phyloP scores from a whole-genome alignment of 2,329 filamentous ascomycete species.

The Trichophyton verrucosum region DNA sequence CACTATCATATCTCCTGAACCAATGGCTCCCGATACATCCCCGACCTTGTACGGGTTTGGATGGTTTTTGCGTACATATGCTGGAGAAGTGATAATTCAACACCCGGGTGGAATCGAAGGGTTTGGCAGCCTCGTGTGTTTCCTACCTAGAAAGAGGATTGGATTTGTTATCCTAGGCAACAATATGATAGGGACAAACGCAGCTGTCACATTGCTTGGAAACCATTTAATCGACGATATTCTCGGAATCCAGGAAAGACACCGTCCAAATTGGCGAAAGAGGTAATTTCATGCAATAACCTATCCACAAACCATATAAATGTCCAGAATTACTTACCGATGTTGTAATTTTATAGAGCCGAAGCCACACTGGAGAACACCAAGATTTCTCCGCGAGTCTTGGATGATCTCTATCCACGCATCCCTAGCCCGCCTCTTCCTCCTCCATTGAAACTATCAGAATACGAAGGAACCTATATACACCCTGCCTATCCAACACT shows the following conservation, averaged over 20 bases:
- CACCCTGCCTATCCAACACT: constrained; percentile 10
- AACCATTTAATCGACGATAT: constrained; percentile 34
- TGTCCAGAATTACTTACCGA: not conserved
- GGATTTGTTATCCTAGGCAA: constrained; percentile 34
- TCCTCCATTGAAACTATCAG: constrained; percentile 5
- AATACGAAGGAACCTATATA: constrained; percentile 5
- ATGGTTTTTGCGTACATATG: constrained; percentile 10
- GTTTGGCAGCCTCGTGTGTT: constrained; percentile 34
- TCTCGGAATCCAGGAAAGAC: constrained; percentile 23
- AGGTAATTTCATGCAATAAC: constrained; percentile 18
- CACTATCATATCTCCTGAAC: constrained; percentile 5
- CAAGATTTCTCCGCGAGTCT: constrained; percentile 5
- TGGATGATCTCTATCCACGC: constrained; percentile 10
- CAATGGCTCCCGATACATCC: constrained; percentile 5
- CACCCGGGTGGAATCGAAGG: constrained; percentile 37
- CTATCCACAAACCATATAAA: not conserved
- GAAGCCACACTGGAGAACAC: constrained; percentile 5
- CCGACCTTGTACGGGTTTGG: constrained; percentile 10
- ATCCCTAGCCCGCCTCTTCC: constrained; percentile 9
- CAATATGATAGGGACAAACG: constrained; percentile 28
- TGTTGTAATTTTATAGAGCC: not conserved
- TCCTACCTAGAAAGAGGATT: constrained; percentile 35
- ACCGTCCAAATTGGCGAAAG: constrained; percentile 28
- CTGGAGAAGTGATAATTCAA: constrained; percentile 29
- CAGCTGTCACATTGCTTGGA: constrained; percentile 21